Base-by-base conservation (phyloP, 176 grass and related monocot species). In the Triticum aestivum region DNA sequence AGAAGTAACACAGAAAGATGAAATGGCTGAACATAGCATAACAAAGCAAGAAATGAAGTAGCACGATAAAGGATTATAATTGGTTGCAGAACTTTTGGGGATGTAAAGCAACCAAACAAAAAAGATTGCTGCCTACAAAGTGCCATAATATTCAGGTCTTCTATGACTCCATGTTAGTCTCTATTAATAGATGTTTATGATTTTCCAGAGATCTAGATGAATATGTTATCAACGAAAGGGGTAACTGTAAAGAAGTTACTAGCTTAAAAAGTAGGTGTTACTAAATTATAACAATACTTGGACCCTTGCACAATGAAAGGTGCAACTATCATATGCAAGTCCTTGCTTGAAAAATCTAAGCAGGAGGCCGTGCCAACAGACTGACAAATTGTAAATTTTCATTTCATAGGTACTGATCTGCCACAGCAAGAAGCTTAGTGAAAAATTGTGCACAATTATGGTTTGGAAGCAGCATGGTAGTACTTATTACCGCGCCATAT, bases 1-100 rank as follows among this genome's bases (percentile, higher is more conserved):
- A 80, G 42, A 80, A 82, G 17, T 27, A 77, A 73, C 13, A 75
- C 58, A 80, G 29, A 75, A 18, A 86, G 52, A 45, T 79, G 11
- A 85, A 54, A 65, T 75, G 54, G 26, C 39, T 13, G 29, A 38
- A 42, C 42, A 21, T 9, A 64, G 6, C 0, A 5, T 78, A 81
- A 61, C 26, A 61, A 87, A 47, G 80, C 47, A 67, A 45, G 11
- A 87, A 74, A 65, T 49, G 45, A 78, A 75, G 6, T 66, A 75
- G 34, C 71, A 21, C 39, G 34, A 68, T 1, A 34, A 42, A 78
- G 11, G 58, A 8, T 78, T 6, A 86, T 7, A 64, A 51, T 39
- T 20, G n/a, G 65, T 47, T 65, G 24, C 4, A 13, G 15, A 39
- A 65, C 8, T 67, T 8, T 34, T 85, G 45, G 39, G 38, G 29